These are phyloP conservation scores for Pseudozyma pruni DNA, from an alignment of 1,284 basidiomycete genomes.

Conservation along the genomic window DNA sequence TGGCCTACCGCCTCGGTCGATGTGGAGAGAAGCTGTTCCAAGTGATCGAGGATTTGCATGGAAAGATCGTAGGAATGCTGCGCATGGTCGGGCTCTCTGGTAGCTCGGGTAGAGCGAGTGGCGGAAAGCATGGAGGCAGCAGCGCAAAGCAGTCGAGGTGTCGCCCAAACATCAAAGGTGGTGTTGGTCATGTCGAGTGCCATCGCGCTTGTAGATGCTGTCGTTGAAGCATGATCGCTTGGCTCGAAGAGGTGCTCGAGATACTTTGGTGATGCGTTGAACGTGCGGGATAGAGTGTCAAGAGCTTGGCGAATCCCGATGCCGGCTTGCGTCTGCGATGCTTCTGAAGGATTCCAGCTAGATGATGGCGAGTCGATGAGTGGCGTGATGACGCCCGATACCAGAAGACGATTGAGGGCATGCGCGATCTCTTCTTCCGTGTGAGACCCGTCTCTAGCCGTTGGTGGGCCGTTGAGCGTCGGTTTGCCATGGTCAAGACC, in stretches of 20 bases:
- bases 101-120: constrained; percentile 5
- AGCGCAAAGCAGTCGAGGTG: constrained; percentile 50
- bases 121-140: constrained; percentile 25
- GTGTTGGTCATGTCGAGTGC: constrained; percentile 42
- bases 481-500: constrained; percentile 6
- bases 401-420: constrained; percentile 38
- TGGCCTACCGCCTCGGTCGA: constrained; percentile 39
- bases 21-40: constrained; percentile 21
- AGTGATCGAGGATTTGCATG: constrained; percentile 11
- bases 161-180: constrained; percentile 56
- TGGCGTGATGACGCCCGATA: constrained; percentile 30
- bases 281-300: constrained; percentile 29
- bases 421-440: constrained; percentile 41
- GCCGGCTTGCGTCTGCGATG: background rate
- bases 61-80: constrained; percentile 15
- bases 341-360: constrained; percentile 1
- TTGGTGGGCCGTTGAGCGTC: background rate
- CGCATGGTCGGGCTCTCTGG: background rate
- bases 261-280: constrained; percentile 39
- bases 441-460: constrained; percentile 7
- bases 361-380: constrained; percentile 16
- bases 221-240: constrained; percentile 1
- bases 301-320: constrained; percentile 32
- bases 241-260: constrained; percentile 43
- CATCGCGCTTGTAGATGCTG: constrained; percentile 23